These are phyloP conservation scores for Penicillium sp. DNA, from an alignment of 2,329 filamentous ascomycete genomes.

Conservation along the genomic window DNA sequence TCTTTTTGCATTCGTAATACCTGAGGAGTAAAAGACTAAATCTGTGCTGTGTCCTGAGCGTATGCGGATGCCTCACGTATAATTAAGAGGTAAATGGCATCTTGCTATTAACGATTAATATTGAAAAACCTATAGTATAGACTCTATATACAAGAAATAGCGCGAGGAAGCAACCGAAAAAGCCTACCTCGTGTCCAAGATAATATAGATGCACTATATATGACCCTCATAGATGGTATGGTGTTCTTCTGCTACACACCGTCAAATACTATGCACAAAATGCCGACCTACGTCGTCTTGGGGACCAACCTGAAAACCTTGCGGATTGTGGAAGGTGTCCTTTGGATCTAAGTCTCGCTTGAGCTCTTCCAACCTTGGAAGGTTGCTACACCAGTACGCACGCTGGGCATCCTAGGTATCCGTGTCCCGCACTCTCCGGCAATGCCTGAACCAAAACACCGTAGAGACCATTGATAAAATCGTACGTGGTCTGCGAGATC, in stretches of 20 bases:
- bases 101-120: too few species aligned
- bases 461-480: constrained; percentile 54
- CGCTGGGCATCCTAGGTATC: constrained; percentile 59
- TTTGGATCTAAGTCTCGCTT: constrained; percentile 53
- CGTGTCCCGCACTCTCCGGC: constrained; percentile 31
- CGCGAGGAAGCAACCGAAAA: too few species aligned
- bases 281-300: background rate
- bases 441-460: constrained; percentile 25
- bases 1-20: background rate
- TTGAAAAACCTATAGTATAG: too few species aligned
- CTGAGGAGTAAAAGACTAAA: too few species aligned
- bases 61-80: too few species aligned
- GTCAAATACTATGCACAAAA: too few species aligned
- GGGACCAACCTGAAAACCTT: constrained; percentile 35
- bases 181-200: too few species aligned
- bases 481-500: constrained; percentile 45
- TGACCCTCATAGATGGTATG: too few species aligned
- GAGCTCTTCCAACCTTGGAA: background rate
- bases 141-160: too few species aligned
- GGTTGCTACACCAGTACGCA: constrained; percentile 53
- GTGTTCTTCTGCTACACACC: too few species aligned
- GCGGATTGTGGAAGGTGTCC: constrained; percentile 57
- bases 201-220: too few species aligned
- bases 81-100: too few species aligned
- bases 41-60: background rate